These are phyloP conservation scores for Phoma sp. DNA, from an alignment of 2,329 filamentous ascomycete genomes.

Conservation along the genomic window DNA sequence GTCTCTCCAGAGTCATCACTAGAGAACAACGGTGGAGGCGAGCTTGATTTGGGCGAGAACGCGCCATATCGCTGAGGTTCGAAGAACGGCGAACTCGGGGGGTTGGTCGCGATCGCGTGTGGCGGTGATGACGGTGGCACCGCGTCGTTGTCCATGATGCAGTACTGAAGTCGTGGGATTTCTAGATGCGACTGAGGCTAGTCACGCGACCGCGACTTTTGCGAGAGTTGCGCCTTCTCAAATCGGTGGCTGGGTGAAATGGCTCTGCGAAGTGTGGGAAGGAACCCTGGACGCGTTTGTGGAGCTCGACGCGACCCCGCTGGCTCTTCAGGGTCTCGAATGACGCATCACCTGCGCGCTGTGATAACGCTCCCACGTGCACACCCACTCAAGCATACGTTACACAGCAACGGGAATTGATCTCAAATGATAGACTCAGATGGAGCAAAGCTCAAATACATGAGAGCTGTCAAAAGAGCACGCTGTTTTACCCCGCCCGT, in stretches of 20 bases:
- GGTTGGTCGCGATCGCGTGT: slow-evolving; percentile 26
- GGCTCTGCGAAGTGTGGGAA: slow-evolving; percentile 1
- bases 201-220: slow-evolving; percentile 9
- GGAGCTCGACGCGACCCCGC: slow-evolving; percentile 14
- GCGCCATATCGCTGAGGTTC: slow-evolving; percentile 20
- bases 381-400: neutral
- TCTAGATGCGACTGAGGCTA: neutral
- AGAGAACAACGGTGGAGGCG: slow-evolving; percentile 42
- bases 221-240: neutral
- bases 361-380: slow-evolving; percentile 27
- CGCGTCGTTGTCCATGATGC: slow-evolving; percentile 32
- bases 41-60: slow-evolving; percentile 41
- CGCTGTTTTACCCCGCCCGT: no score
- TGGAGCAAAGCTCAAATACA: neutral
- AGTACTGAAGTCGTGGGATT: neutral
- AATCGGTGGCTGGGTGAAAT: slow-evolving; percentile 6
- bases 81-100: slow-evolving; percentile 37
- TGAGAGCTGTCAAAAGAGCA: neutral
- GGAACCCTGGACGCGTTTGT: slow-evolving; percentile 11
- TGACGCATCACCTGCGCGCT: slow-evolving; percentile 17
- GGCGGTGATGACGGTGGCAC: slow-evolving; percentile 33
- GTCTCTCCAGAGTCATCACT: slow-evolving; percentile 40
- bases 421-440: neutral
- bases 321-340: slow-evolving; percentile 8
- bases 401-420: neutral